Conservation (phyloP, 331 rosid genomes). For the Rhamnella rubrinervis region DNA sequence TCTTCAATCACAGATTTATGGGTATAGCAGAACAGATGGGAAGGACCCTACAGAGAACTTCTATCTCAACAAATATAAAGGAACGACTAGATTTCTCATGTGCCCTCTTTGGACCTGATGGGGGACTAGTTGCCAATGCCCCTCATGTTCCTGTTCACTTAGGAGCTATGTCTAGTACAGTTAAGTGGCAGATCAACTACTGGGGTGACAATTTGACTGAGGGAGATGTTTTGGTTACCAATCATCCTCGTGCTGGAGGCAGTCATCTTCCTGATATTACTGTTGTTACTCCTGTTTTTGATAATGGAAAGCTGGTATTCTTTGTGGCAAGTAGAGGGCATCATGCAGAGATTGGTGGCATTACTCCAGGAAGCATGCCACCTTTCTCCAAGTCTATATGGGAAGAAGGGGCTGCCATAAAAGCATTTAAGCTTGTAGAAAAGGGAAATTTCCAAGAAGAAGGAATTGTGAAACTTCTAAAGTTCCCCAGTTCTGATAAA, state of each 20-base stretch:
- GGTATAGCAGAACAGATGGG: conserved; percentile 99
- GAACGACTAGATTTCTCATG: conserved; percentile 93
- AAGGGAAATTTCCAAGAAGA: conserved; percentile 75
- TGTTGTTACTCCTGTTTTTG: conserved; percentile 82
- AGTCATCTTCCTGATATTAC: conserved; percentile 97
- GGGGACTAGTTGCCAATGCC: conserved; percentile 93
- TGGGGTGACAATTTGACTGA: conserved; percentile 71
- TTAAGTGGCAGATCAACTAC: conserved; percentile 71
- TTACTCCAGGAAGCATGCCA: conserved; percentile 97
- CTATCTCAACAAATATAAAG: conserved; percentile 89
- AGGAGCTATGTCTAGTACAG: conserved; percentile 92
- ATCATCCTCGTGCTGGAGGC: conserved; percentile 95
- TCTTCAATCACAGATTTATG: conserved; percentile 90
- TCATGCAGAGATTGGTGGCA: conserved; percentile 90
- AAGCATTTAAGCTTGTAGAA: conserved; percentile 83
- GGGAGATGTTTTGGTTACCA: conserved; percentile 89
- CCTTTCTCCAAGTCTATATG: conserved; percentile 83
- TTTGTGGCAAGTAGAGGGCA: conserved; percentile 93
- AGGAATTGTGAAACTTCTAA: conserved; percentile 64
- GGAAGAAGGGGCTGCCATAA: conserved; percentile 93
- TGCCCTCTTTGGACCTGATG: conserved; percentile 86
- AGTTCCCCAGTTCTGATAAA: conserved; percentile 54
- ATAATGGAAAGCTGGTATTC: conserved; percentile 59
- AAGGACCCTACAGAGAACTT: conserved; percentile 89
- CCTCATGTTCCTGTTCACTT: conserved; percentile 91